Percentiles rank a stretch among this genome's conserved stretches.
phyloP scores from a whole-genome alignment of 768 basidiomycete species.

The Pleurotus djamor region DNA sequence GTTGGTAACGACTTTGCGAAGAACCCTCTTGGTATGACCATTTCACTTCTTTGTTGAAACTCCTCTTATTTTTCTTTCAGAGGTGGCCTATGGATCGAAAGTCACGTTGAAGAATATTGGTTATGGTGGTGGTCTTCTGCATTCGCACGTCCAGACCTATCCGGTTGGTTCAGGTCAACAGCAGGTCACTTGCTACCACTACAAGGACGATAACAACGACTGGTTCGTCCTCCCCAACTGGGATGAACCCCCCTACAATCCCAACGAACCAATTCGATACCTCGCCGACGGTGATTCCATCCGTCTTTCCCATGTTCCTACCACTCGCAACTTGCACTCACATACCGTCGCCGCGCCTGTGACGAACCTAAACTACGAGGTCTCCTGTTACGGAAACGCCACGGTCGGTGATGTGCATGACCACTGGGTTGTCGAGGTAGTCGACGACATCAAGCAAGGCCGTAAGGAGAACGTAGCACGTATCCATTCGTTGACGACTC shows the following conservation, averaged over 20 bases:
- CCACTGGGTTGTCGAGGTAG: slow-evolving; percentile 90
- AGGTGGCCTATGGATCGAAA: slow-evolving; percentile 88
- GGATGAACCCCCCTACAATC: slow-evolving; percentile 69
- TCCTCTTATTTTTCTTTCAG: slow-evolving; percentile 29
- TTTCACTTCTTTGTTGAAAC: background rate
- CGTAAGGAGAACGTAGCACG: slow-evolving; percentile 51
- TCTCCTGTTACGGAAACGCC: slow-evolving; percentile 90
- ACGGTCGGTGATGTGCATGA: slow-evolving; percentile 89
- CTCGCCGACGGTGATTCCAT: slow-evolving; percentile 76
- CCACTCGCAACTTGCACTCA: slow-evolving; percentile 90
- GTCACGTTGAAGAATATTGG: slow-evolving; percentile 96
- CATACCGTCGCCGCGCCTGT: slow-evolving; percentile 87
- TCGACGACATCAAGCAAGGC: slow-evolving; percentile 82
- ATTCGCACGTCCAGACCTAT: slow-evolving; percentile 96
- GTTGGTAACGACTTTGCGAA: slow-evolving; percentile 90
- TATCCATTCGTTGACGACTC: slow-evolving; percentile 90
- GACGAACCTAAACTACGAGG: slow-evolving; percentile 86
- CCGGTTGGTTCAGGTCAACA: slow-evolving; percentile 92
- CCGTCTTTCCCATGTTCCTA: slow-evolving; percentile 79
- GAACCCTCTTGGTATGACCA: slow-evolving; percentile 72
- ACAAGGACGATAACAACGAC: slow-evolving; percentile 98
- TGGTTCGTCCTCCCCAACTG: slow-evolving; percentile 82
- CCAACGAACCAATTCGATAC: slow-evolving; percentile 65
- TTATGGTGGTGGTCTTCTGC: slow-evolving; percentile 94
- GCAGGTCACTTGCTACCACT: slow-evolving; percentile 98